Base-by-base conservation (phyloP, 2,329 filamentous ascomycete genomes). In the Aureobasidium sp. region DNA sequence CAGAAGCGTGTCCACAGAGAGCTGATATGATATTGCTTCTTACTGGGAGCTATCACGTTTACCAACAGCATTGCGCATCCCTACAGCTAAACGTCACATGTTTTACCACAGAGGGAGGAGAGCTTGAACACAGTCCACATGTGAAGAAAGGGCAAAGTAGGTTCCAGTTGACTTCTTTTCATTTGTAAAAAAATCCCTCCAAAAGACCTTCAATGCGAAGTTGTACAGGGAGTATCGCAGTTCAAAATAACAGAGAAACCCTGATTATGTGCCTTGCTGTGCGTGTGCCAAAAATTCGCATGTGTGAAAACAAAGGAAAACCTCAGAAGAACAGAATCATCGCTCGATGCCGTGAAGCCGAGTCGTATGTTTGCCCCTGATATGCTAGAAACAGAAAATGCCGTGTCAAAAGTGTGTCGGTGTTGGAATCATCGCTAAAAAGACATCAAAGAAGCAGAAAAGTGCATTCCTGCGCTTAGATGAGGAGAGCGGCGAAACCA, bases 401-500 rank as follows among this genome's bases (percentile, higher is more conserved):
- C 55, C 32, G 32, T 48, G 26, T 59, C 55, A 26, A 48, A 47
- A n/a, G n/a, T 17, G 46, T 44, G 27, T 29, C 20, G 15, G 26
- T 37, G 32, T 44, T 23, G 53, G 27, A 37, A 57, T 57, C 53
- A 26, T 57, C 42, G 53, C 53, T 34, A 34, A 37, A 44, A 46
- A 57, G n/a, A 57, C 53, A 57, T 57, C 53, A 41, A 26, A 55
- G 29, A 55, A 41, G 51, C 29, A 42, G 26, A 29, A 36, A 55
- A 20, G 23, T 13, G 26, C 15, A 20, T 39, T 55, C 36, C 47
- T 51, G 20, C 26, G 51, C 51, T 66, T 66, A 66, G 60, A 66
- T 62, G 53, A 66, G 60, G 50, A 66, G 62, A 63, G 64, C 64
- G 47, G 64, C 64, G 57, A 66, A 59, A 51, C 62, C 64, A 60